Percentiles rank a stretch among this genome's conserved stretches.
Evolutionary conservation across 2,329 filamentous ascomycete species (phyloP).

Genomic region (Hymenoscyphus occultus): DNA sequence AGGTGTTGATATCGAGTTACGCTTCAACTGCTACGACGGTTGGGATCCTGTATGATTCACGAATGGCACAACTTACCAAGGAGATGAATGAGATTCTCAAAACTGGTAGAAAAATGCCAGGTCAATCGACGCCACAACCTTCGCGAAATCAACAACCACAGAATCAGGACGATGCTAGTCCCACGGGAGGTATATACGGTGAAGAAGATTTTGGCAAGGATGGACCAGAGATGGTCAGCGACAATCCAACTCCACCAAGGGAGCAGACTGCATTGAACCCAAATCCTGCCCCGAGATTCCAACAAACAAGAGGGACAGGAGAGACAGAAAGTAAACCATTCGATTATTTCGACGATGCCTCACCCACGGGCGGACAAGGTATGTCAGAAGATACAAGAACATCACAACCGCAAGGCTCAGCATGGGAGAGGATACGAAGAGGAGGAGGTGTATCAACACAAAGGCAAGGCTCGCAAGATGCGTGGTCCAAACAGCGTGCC

Average conservation of each 20-base stretch:
- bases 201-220: slow-evolving; percentile 15
- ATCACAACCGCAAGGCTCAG: slow-evolving; percentile 25
- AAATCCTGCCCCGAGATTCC: slow-evolving; percentile 7
- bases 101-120: slow-evolving; percentile 9
- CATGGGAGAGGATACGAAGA: slow-evolving; percentile 36
- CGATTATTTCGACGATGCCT: slow-evolving; percentile 33
- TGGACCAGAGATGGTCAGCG: background rate
- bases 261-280: slow-evolving; percentile 8
- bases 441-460: slow-evolving; percentile 18
- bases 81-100: slow-evolving; percentile 12
- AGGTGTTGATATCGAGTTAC: slow-evolving; percentile 30
- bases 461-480: background rate
- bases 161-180: slow-evolving; percentile 31
- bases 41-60: slow-evolving; percentile 29
- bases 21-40: slow-evolving; percentile 25
- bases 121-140: background rate
- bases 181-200: slow-evolving; percentile 27
- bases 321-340: slow-evolving; percentile 23
- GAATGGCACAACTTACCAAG: slow-evolving; percentile 19
- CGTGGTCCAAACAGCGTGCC: slow-evolving; percentile 4
- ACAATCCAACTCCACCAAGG: background rate
- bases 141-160: background rate
- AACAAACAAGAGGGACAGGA: slow-evolving; percentile 6
- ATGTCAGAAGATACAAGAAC: slow-evolving; percentile 19
- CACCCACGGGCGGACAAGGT: slow-evolving; percentile 29